A percentile compares a stretch with the other conserved stretches of the same genome.
Evolutionary conservation across 306 rosid genomes (phyloP).

Genomic region (Begonia masoniana): DNA sequence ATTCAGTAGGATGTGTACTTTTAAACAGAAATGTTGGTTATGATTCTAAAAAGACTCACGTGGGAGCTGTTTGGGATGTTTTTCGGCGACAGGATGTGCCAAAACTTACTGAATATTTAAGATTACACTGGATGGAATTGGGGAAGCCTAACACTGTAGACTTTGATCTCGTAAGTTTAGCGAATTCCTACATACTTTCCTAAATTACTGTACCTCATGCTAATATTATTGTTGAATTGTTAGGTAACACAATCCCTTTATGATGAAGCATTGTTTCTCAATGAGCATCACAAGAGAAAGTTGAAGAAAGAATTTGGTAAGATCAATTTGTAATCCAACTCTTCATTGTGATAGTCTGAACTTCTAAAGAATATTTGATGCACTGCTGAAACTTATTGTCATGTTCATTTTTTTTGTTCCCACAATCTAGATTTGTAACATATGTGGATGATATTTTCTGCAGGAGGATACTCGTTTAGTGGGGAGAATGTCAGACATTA

Average conservation of each 20-base stretch:
- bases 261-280: constrained; percentile 59
- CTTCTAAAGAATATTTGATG: too few species aligned
- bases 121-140: constrained; percentile 46
- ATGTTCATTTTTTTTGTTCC: too few species aligned
- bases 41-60: constrained; percentile 27
- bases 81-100: constrained; percentile 66
- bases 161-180: constrained; percentile 39
- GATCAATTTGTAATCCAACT: too few species aligned
- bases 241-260: constrained; percentile 62
- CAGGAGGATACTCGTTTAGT: too few species aligned
- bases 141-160: constrained; percentile 26
- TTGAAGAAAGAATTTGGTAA: constrained; percentile 90
- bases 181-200: not conserved
- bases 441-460: too few species aligned
- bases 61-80: constrained; percentile 85
- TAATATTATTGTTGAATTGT: constrained; percentile 18
- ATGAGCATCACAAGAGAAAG: constrained; percentile 54
- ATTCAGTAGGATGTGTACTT: constrained; percentile 24
- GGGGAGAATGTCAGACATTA: too few species aligned
- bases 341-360: too few species aligned
- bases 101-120: constrained; percentile 58
- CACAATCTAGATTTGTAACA: too few species aligned
- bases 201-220: not conserved
- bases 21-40: constrained; percentile 25
- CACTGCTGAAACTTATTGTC: too few species aligned